A percentile compares a stretch with the other conserved stretches of the same genome.
Conservation (phyloP, 495 filamentous ascomycete species). For the Sporormia fimetaria region DNA sequence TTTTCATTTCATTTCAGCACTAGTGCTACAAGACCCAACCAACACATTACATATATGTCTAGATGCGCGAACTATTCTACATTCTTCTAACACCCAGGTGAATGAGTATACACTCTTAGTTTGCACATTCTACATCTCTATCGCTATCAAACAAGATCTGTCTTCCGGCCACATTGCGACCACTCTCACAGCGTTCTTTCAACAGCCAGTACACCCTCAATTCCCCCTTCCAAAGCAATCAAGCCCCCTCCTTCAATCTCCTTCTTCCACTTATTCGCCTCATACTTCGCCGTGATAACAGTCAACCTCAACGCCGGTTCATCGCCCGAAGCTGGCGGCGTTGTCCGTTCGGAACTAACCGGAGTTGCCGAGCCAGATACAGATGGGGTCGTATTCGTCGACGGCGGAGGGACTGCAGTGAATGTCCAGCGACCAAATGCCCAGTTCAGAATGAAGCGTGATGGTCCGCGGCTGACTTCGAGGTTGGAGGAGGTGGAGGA, state of each 20-base stretch:
- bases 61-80: too few relatives aligned
- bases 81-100: too few relatives aligned
- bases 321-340: constrained; percentile 28
- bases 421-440: constrained; percentile 93
- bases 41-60: too few relatives aligned
- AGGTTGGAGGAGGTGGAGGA: constrained; percentile 6
- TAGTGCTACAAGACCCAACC: too few relatives aligned
- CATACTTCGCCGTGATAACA: constrained; percentile 70
- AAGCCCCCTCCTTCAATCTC: constrained; percentile 15
- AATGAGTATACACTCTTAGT: too few relatives aligned
- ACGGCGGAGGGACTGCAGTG: constrained; percentile 41
- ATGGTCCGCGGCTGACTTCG: constrained; percentile 12
- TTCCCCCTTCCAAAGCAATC: constrained; percentile 12
- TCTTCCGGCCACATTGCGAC: too few relatives aligned
- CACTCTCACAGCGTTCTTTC: constrained; percentile 11
- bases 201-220: constrained; percentile 12
- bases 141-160: too few relatives aligned
- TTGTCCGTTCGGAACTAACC: constrained; percentile 25
- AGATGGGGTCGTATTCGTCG: constrained; percentile 24
- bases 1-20: too few relatives aligned
- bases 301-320: constrained; percentile 58
- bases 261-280: constrained; percentile 79
- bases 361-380: constrained; percentile 29
- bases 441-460: constrained; percentile 85
- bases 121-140: too few relatives aligned